Evolutionary conservation across 345 rosid genomes (phyloP).

Genomic region (Boechera divaricarpa): DNA sequence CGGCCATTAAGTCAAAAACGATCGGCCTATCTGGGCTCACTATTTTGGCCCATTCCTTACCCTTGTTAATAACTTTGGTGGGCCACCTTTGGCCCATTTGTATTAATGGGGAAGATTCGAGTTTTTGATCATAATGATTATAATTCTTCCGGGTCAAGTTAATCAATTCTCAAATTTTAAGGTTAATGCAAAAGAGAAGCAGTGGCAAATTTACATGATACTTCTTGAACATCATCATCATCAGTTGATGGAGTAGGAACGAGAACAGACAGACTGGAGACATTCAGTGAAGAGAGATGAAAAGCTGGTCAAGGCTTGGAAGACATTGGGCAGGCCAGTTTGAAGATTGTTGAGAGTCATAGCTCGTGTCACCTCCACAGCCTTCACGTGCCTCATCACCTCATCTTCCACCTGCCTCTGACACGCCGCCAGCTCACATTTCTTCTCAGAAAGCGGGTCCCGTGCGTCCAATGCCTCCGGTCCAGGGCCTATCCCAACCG

Average conservation of each 20-base stretch:
- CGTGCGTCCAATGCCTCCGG: slow-evolving; percentile 74
- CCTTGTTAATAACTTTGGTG: background rate
- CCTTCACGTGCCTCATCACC: slow-evolving; percentile 81
- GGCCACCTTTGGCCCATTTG: slow-evolving; percentile 1
- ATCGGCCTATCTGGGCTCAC: slow-evolving; percentile 18
- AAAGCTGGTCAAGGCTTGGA: slow-evolving; percentile 83
- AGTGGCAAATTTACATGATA: background rate
- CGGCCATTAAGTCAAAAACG: slow-evolving; percentile 29
- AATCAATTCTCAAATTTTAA: background rate
- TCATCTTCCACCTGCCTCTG: slow-evolving; percentile 90
- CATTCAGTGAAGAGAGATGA: slow-evolving; percentile 69
- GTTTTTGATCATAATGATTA: background rate
- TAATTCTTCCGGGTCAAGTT: no score
- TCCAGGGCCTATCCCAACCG: slow-evolving; percentile 76
- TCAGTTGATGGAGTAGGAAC: slow-evolving; percentile 63
- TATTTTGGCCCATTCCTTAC: slow-evolving; percentile 21
- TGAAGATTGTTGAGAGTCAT: slow-evolving; percentile 84
- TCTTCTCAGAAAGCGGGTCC: slow-evolving; percentile 85
- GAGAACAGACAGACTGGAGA: slow-evolving; percentile 64
- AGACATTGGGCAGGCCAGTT: slow-evolving; percentile 90
- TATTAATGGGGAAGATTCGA: background rate
- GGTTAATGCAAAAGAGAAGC: background rate
- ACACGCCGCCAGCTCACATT: slow-evolving; percentile 74
- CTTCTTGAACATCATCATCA: background rate
- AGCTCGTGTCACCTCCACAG: slow-evolving; percentile 85